Evolutionary conservation across 192 early-diverging fungal species (phyloP).

Genomic region (Entomortierella parvispora): DNA sequence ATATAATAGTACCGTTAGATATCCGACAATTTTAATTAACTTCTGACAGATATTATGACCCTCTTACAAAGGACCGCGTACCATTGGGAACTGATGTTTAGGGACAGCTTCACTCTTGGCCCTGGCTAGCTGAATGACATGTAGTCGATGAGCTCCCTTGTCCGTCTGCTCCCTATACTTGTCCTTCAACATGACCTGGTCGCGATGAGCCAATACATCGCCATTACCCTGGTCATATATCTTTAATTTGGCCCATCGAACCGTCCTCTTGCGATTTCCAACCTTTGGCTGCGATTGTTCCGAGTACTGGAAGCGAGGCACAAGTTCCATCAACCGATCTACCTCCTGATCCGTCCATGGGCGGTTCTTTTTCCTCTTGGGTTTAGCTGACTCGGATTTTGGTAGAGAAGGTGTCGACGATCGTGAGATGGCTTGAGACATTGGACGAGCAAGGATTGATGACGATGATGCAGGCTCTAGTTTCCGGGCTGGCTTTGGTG

Average conservation of each 20-base stretch:
- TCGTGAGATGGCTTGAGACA: too few species aligned
- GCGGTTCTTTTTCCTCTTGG: not conserved
- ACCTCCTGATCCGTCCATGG: constrained; percentile 27
- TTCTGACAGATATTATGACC: too few species aligned
- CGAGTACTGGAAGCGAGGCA: constrained; percentile 19
- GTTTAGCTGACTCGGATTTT: not conserved
- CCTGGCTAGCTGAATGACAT: constrained; percentile 1
- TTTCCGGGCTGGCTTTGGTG: too few species aligned
- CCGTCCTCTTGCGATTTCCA: not conserved
- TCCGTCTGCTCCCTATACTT: constrained; percentile 37
- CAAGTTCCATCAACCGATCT: constrained; percentile 6
- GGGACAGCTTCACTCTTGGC: not conserved
- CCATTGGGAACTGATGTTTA: not conserved
- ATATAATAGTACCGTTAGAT: too few species aligned
- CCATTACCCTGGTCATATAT: constrained; percentile 18
- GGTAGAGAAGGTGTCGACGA: not conserved
- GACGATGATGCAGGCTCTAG: too few species aligned
- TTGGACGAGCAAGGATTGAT: too few species aligned
- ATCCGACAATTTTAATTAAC: too few species aligned
- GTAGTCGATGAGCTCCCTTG: constrained; percentile 8
- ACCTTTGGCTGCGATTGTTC: not conserved
- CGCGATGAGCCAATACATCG: constrained; percentile 15
- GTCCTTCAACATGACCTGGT: constrained; percentile 42
- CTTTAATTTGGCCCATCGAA: constrained; percentile 32
- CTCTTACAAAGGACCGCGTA: too few species aligned